Base-by-base conservation (phyloP, 2,329 filamentous ascomycete species). In the Didymella pomorum region DNA sequence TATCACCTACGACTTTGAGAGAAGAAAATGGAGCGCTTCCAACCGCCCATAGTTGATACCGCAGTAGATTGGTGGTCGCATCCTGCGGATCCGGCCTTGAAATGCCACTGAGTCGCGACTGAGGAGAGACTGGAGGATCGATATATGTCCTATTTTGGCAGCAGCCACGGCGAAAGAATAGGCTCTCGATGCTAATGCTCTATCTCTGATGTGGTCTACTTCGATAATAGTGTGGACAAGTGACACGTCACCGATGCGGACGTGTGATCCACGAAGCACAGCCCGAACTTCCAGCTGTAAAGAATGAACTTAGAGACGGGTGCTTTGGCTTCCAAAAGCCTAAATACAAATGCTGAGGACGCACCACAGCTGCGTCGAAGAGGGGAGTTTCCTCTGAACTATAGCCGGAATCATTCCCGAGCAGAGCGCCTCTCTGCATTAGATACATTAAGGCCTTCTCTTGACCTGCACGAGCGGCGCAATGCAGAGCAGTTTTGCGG, bases 401-500 rank as follows among this genome's bases (percentile, higher is more conserved):
- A n/a, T n/a, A n/a, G n/a, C n/a, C n/a, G 3, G 33, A 46, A 12
- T 26, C 3, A 6, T 31, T 7, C 12, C 52, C 4, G 2, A 53
- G 10, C 1, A 11, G 16, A 16, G 64, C 60, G 3, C 55, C 58
- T 14, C 33, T 29, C 0, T 41, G 10, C 0, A 66, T 18, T 2
- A 66, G 25, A 21, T 52, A 45, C 0, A 48, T 6, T 4, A 65
- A 14, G 2, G 29, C 44, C 0, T 0, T 20, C 4, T 16, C 16
- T 4, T 63, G 62, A n/a, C 58, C 52, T 4, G 46, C 41, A 31
- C 37, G 49, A 20, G 60, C 58, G 11, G 62, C 64, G 18, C 64
- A 65, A 11, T 66, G 64, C 2, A 65, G 26, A 9, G 46, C 60
- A 8, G 64, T 63, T 1, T 41, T 63, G 6, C 41, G 21, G 10